These are phyloP conservation scores for Neurospora sublineolata DNA, from an alignment of 495 filamentous ascomycete species.

Conservation along the genomic window DNA sequence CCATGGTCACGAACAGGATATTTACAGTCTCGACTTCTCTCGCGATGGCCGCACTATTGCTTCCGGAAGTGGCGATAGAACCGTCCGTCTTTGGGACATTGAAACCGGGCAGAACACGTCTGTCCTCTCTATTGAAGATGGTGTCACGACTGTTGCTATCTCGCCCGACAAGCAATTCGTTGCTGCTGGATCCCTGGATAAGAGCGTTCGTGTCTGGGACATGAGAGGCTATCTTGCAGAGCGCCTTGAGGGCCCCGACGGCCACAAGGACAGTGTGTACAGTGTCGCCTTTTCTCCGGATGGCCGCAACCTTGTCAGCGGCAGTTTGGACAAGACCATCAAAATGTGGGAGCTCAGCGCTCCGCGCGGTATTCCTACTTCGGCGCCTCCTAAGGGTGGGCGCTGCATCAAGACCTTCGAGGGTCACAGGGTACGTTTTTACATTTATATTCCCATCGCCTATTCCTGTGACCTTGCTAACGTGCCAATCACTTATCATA, in stretches of 20 bases:
- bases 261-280: conserved; percentile 88
- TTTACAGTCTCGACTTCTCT: conserved; percentile 86
- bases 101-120: conserved; percentile 61
- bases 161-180: conserved; percentile 80
- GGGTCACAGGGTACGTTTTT: conserved; percentile 65
- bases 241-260: conserved; percentile 72
- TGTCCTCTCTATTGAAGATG: conserved; percentile 76
- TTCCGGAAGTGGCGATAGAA: conserved; percentile 78
- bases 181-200: conserved; percentile 77
- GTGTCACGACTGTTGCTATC: conserved; percentile 84
- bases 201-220: conserved; percentile 87
- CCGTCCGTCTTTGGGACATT: conserved; percentile 83
- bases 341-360: conserved; percentile 86
- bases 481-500: conserved; percentile 18
- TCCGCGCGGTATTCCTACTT: conserved; percentile 45
- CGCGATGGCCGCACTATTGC: conserved; percentile 80
- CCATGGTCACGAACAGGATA: conserved; percentile 80
- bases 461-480: not conserved
- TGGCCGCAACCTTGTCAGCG: conserved; percentile 76
- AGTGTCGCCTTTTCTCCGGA: conserved; percentile 84
- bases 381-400: conserved; percentile 54
- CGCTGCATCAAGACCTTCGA: conserved; percentile 83
- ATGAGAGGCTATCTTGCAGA: conserved; percentile 72
- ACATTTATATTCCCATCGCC: not conserved
- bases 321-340: conserved; percentile 87